Evolutionary conservation across 1,139 yeast species (phyloP).

Genomic region (Yarrowia galli): DNA sequence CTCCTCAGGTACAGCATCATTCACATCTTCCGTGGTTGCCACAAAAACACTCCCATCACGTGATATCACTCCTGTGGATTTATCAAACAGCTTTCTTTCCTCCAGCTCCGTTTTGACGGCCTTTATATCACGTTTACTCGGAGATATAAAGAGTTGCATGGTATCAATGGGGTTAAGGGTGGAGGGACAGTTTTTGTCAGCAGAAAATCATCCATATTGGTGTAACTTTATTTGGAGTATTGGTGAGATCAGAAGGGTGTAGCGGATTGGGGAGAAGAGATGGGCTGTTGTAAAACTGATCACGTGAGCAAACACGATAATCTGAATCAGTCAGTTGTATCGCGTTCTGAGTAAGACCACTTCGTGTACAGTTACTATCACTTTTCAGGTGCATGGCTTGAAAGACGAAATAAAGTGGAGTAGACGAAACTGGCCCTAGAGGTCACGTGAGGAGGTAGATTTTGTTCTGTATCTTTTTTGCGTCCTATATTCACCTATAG

Average conservation of each 20-base stretch:
- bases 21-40: background rate
- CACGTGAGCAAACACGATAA: background rate
- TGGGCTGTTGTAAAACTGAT: background rate
- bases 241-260: too few species aligned
- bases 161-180: constrained; percentile 1
- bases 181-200: too few species aligned
- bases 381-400: too few species aligned
- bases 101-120: constrained; percentile 25
- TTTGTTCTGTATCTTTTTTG: too few species aligned
- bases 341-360: background rate
- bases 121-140: constrained; percentile 5
- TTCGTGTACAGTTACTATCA: too few species aligned
- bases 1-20: background rate
- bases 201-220: background rate
- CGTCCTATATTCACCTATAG: too few species aligned
- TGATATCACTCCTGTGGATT: constrained; percentile 22
- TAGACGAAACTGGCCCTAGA: background rate
- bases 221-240: background rate
- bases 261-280: background rate
- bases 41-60: constrained; percentile 9
- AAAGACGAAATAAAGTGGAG: background rate
- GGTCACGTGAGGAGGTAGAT: too few species aligned
- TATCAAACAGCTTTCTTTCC: constrained; percentile 6
- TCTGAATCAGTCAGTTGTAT: background rate
- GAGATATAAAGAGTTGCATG: constrained; percentile 30